Evolutionary conservation across 2,329 filamentous ascomycete species (phyloP), one percentile per base, ranked within the genome.

Genomic region (Metarhizium rileyi): DNA sequence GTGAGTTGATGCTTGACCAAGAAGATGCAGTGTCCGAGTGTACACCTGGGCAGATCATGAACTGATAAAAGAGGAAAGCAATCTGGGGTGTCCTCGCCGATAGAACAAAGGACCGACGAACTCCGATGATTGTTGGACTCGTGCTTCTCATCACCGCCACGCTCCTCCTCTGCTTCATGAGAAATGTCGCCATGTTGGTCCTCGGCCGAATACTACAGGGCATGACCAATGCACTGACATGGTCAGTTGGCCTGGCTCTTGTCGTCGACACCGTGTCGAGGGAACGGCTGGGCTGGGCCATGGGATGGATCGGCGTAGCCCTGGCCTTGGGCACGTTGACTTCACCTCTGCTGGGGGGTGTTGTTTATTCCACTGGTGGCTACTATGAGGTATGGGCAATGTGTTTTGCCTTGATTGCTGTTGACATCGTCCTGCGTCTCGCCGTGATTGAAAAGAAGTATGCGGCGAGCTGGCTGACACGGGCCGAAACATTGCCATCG

Each of bases 71-170:
- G n/a, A n/a, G 27, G 27, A 45, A 47, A 67, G 65, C 65, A 20
- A 45, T 67, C 30, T 67, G 64, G 64, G 64, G 65, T 16, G 63
- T 64, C 43, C 55, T 67, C 26, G 65, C 65, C 33, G 65, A 67
- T 49, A 60, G 61, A 23, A 63, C 60, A 35, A 60, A 60, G 38
- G 61, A 62, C 45, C 63, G 64, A 12, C 59, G 59, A 25, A 44
- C 59, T 2, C 64, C 63, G 22, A 65, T 67, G 65, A 58, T 67
- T 38, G 49, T 57, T 30, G 65, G 65, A 23, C 59, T 67, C 9
- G 25, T 65, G 2, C 49, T 63, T 20, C 47, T 67, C 16, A 50
- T 52, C 41, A 61, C 57, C 10, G 57, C 65, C 14, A 66, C 64
- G 7, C 46, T 63, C 4, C 56, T 66, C 22, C 56, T 67, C 35